Evolutionary conservation across 2,329 filamentous ascomycete genomes (phyloP).

Genomic region (Aspergillus quadrilineatus): DNA sequence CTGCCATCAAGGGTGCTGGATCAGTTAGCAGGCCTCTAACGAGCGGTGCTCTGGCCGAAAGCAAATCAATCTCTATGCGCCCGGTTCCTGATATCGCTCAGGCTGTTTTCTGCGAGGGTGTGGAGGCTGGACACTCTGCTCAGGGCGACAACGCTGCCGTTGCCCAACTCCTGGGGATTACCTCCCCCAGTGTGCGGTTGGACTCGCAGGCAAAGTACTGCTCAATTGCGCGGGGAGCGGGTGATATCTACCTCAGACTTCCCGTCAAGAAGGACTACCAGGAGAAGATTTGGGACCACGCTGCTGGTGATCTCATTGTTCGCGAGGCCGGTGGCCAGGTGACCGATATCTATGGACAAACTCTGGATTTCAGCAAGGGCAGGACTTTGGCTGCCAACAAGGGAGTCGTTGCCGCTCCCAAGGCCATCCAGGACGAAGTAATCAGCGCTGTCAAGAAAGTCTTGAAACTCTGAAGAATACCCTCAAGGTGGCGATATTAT

Average conservation of each 20-base stretch:
- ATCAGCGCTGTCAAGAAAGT: constrained; percentile 81
- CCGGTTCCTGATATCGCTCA: constrained; percentile 69
- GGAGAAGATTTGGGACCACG: constrained; percentile 99
- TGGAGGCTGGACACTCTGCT: constrained; percentile 87
- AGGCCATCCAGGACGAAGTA: constrained; percentile 71
- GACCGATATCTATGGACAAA: constrained; percentile 81
- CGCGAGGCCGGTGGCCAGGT: constrained; percentile 90
- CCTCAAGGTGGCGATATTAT: constrained; percentile 13
- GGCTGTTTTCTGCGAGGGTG: constrained; percentile 94
- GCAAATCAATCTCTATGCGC: constrained; percentile 75
- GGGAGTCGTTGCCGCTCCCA: constrained; percentile 86
- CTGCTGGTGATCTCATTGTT: constrained; percentile 90
- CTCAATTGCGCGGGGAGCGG: constrained; percentile 88
- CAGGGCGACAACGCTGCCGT: constrained; percentile 87
- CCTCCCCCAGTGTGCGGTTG: constrained; percentile 85
- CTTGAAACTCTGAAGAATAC: constrained; percentile 51
- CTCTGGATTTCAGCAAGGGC: constrained; percentile 81
- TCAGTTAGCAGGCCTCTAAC: constrained; percentile 77
- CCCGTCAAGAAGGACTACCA: constrained; percentile 84
- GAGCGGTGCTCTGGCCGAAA: constrained; percentile 42
- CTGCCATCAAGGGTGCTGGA: constrained; percentile 75
- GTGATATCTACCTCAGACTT: constrained; percentile 89
- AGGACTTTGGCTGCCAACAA: constrained; percentile 87
- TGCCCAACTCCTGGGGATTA: constrained; percentile 81
- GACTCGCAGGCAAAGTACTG: constrained; percentile 98